Conservation (phyloP, 441 rosid species). For the Erodium moschatum region DNA sequence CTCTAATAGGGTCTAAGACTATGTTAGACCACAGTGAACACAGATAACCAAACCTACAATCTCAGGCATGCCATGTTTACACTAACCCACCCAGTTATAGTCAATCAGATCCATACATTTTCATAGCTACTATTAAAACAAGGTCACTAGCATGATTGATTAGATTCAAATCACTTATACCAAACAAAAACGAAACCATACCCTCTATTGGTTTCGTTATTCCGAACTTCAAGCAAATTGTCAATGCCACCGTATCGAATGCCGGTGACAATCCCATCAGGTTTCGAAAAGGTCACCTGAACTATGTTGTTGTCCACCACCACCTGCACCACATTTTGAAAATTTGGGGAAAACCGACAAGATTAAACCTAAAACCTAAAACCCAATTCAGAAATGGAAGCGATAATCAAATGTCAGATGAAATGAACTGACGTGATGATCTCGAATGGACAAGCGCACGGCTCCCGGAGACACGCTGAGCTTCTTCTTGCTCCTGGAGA, state of each 20-base stretch:
- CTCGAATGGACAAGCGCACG: background rate
- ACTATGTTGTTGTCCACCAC: slow-evolving; percentile 58
- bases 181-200: slow-evolving; percentile 15
- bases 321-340: slow-evolving; percentile 31
- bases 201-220: slow-evolving; percentile 55
- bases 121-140: no score
- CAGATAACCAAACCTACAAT: background rate
- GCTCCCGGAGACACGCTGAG: background rate
- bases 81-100: background rate
- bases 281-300: slow-evolving; percentile 45
- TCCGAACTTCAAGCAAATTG: slow-evolving; percentile 77
- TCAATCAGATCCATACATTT: background rate
- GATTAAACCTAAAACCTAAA: background rate
- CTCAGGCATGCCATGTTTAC: background rate
- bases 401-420: background rate
- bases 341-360: background rate
- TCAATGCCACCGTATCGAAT: slow-evolving; percentile 55
- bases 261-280: slow-evolving; percentile 52
- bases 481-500: background rate
- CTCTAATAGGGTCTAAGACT: background rate
- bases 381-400: background rate
- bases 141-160: no score
- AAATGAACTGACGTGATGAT: background rate
- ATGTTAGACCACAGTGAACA: background rate
- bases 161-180: no score